A percentile compares a stretch with the other conserved stretches of the same genome.
phyloP scores from a whole-genome alignment of 2,329 filamentous ascomycete genomes.

The Colletotrichum spinosum region DNA sequence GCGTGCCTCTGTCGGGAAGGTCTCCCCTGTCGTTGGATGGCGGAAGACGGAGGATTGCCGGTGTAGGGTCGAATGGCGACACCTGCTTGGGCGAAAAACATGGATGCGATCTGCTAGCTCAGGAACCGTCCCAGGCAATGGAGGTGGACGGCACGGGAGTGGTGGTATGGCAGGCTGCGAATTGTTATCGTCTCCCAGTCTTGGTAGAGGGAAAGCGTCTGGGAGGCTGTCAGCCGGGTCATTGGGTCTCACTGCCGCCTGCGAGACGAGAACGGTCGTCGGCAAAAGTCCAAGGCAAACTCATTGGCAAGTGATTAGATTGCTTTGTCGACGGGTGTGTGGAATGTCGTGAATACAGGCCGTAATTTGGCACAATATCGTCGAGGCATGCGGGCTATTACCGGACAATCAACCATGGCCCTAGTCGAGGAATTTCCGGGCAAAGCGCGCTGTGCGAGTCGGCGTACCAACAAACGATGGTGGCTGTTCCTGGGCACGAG shows the following conservation, averaged over 20 bases:
- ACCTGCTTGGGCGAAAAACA: constrained; percentile 1
- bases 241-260: neutral
- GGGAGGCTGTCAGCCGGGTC: constrained; percentile 2
- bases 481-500: neutral
- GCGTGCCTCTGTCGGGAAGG: constrained; percentile 17
- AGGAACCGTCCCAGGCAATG: constrained; percentile 24
- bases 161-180: neutral
- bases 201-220: constrained; percentile 11
- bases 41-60: constrained; percentile 13
- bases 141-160: constrained; percentile 10
- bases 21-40: constrained; percentile 8
- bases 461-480: constrained; percentile 4
- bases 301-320: neutral
- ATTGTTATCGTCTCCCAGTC: neutral
- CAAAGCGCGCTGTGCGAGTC: constrained; percentile 3
- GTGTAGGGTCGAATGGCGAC: neutral
- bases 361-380: constrained; percentile 3
- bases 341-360: constrained; percentile 22
- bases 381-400: constrained; percentile 12
- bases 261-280: neutral
- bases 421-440: neutral
- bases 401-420: neutral
- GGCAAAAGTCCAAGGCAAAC: neutral
- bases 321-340: neutral
- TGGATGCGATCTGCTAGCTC: constrained; percentile 23